These are phyloP conservation scores for Sporobolomyces phaffii DNA, from an alignment of 768 basidiomycete genomes.

Conservation along the genomic window DNA sequence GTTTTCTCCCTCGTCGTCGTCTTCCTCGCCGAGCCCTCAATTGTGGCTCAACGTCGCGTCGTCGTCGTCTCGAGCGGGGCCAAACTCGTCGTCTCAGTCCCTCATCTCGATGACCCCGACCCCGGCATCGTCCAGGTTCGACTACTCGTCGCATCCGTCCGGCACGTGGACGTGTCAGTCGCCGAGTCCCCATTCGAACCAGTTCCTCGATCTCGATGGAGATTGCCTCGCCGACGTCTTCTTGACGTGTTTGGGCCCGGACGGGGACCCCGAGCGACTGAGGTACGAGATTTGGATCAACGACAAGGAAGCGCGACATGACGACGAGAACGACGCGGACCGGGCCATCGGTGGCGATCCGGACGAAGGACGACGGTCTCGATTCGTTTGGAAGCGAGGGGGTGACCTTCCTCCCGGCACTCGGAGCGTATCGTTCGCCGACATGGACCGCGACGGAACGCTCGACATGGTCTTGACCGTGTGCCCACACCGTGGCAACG, in stretches of 20 bases:
- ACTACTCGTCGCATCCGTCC: conserved; percentile 17
- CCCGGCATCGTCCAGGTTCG: conserved; percentile 17
- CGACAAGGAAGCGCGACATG: conserved; percentile 53
- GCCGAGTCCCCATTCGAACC: conserved; percentile 89
- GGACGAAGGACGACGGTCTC: neutral
- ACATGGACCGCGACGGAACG: conserved; percentile 91
- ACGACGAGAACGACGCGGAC: neutral
- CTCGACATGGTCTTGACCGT: conserved; percentile 90
- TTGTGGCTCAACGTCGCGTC: conserved; percentile 1
- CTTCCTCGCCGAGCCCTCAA: neutral
- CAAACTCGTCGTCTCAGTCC: neutral
- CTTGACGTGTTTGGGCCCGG: conserved; percentile 62
- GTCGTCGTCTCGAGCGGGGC: neutral
- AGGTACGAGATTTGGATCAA: conserved; percentile 91
- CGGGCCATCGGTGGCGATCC: too few relatives aligned
- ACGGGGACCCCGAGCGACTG: conserved; percentile 52
- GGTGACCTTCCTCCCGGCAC: conserved; percentile 67
- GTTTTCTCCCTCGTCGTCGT: conserved; percentile 47
- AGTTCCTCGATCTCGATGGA: conserved; percentile 86
- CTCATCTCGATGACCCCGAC: neutral
- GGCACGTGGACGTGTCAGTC: conserved; percentile 55
- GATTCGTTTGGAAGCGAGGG: conserved; percentile 66
- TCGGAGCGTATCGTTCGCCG: conserved; percentile 75
- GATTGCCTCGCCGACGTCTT: conserved; percentile 94
- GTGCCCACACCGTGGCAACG: conserved; percentile 50